These are phyloP conservation scores for Lentinula aciculospora DNA, from an alignment of 768 basidiomycete species.

Conservation along the genomic window DNA sequence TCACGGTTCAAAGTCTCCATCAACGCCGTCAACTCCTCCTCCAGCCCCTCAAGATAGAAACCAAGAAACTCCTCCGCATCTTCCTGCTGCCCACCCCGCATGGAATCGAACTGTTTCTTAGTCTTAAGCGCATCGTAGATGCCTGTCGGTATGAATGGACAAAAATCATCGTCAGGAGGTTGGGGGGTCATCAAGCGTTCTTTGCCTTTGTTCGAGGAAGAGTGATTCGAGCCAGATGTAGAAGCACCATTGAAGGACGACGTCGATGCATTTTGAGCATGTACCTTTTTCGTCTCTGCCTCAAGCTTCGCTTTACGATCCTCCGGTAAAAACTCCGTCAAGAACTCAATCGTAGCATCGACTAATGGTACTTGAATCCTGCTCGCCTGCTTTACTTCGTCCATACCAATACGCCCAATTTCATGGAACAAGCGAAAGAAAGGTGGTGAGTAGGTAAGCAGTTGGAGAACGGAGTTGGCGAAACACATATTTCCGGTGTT, in stretches of 20 bases:
- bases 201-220: slow-evolving; percentile 38
- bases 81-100: slow-evolving; percentile 94
- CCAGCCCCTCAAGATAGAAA: slow-evolving; percentile 90
- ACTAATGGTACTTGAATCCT: slow-evolving; percentile 46
- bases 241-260: background rate
- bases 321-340: slow-evolving; percentile 62
- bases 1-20: background rate
- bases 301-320: slow-evolving; percentile 22
- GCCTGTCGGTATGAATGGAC: slow-evolving; percentile 79
- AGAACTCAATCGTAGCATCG: slow-evolving; percentile 64
- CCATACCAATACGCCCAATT: slow-evolving; percentile 41
- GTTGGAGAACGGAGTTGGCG: slow-evolving; percentile 90
- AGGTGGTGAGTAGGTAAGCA: slow-evolving; percentile 82
- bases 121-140: slow-evolving; percentile 92
- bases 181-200: slow-evolving; percentile 10
- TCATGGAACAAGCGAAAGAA: slow-evolving; percentile 77
- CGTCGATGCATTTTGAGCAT: background rate
- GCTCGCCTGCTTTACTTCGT: slow-evolving; percentile 14
- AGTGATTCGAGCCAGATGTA: background rate
- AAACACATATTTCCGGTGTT: slow-evolving; percentile 99
- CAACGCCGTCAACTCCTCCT: slow-evolving; percentile 66
- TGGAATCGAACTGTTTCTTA: slow-evolving; percentile 89
- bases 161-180: slow-evolving; percentile 32
- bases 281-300: slow-evolving; percentile 12
- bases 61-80: slow-evolving; percentile 99